Conservation (phyloP, 164 flowering plant genomes). For the Vitis cinerea region DNA sequence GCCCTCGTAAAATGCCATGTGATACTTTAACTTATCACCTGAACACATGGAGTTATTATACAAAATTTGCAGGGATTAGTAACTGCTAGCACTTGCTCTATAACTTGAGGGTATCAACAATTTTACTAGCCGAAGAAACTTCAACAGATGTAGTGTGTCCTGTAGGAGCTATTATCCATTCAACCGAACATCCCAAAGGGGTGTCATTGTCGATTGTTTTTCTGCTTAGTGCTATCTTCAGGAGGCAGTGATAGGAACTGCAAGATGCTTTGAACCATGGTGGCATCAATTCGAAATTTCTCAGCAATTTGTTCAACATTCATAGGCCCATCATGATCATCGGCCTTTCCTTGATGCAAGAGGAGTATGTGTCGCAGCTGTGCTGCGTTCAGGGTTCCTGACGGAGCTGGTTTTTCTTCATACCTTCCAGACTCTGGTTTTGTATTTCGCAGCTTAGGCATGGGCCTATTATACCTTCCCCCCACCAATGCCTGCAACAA, state of each 20-base stretch:
- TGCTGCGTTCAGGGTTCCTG: conserved; percentile 72
- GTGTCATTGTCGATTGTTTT: conserved; percentile 15
- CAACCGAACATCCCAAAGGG: neutral
- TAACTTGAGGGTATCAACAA: too few relatives aligned
- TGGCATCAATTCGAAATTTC: conserved; percentile 52
- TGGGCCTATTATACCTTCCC: conserved; percentile 62
- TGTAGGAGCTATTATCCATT: neutral
- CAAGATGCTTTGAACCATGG: conserved; percentile 53
- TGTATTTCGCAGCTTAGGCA: conserved; percentile 82
- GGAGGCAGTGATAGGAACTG: conserved; percentile 64
- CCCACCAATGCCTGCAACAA: conserved; percentile 61
- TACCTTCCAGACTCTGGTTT: conserved; percentile 50
- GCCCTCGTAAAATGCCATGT: too few relatives aligned
- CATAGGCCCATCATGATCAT: conserved; percentile 75
- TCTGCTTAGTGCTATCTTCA: conserved; percentile 42
- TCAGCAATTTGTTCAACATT: conserved; percentile 59
- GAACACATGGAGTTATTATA: too few relatives aligned
- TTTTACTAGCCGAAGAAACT: too few relatives aligned
- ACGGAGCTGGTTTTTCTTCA: conserved; percentile 55
- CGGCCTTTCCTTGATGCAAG: conserved; percentile 70
- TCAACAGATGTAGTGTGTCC: neutral
- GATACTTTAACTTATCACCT: too few relatives aligned
- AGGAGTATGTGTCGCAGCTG: conserved; percentile 74
- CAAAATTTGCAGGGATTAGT: too few relatives aligned
- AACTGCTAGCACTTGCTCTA: too few relatives aligned